phyloP scores from a whole-genome alignment of 139 green algal genomes.

The Mesotaenium endlicherianum region DNA sequence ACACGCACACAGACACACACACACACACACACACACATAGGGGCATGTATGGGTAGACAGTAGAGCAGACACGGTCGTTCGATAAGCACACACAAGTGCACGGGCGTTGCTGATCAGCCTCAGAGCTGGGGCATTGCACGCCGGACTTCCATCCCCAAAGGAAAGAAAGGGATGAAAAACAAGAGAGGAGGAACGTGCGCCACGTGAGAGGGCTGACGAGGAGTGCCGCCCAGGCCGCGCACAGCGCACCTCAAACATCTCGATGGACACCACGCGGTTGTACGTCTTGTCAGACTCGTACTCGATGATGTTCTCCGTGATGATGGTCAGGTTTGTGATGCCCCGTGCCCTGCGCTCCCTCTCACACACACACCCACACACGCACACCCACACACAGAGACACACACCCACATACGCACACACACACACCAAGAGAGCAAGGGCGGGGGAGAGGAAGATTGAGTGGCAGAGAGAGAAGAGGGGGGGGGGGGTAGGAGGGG shows the following conservation, averaged over 20 bases:
- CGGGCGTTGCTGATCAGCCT: too few species aligned
- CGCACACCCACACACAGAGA: too few species aligned
- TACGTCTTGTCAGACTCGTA: conserved; percentile 66
- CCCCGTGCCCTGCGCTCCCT: conserved; percentile 22
- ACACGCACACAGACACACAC: background rate
- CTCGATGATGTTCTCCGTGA: conserved; percentile 75
- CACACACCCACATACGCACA: too few species aligned
- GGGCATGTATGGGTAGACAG: too few species aligned
- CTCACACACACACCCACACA: background rate
- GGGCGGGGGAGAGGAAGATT: background rate
- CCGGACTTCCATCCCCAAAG: too few species aligned
- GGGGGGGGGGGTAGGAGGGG: background rate
- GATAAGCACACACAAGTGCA: background rate
- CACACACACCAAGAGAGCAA: background rate
- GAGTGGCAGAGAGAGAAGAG: background rate
- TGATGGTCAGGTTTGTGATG: conserved; percentile 80
- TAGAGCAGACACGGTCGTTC: too few species aligned
- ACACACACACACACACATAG: too few species aligned
- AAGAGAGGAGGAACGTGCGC: too few species aligned
- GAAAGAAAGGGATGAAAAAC: too few species aligned
- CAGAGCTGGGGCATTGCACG: too few species aligned
- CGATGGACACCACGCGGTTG: conserved; percentile 89
- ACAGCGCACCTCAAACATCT: conserved; percentile 94
- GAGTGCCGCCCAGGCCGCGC: too few species aligned
- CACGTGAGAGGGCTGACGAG: too few species aligned